Conservation (phyloP, 1,284 basidiomycete genomes). For the Heterobasidion irregulare region DNA sequence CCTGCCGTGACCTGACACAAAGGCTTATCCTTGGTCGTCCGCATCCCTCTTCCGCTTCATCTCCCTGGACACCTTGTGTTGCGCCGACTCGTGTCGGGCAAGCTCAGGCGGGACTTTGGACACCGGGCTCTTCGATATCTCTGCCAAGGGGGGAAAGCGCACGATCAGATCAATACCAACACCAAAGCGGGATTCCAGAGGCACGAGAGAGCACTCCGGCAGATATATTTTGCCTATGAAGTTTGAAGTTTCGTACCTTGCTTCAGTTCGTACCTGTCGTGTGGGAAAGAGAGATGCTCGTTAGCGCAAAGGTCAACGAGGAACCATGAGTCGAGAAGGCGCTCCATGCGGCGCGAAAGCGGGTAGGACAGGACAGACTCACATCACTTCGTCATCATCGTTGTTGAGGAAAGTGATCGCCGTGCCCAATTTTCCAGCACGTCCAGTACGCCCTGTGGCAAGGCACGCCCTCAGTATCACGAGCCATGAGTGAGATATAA, state of each 20-base stretch:
- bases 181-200: neutral
- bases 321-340: neutral
- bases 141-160: slow-evolving; percentile 29
- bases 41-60: slow-evolving; percentile 87
- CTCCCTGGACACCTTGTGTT: slow-evolving; percentile 80
- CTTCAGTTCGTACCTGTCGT: slow-evolving; percentile 76
- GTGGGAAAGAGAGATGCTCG: neutral
- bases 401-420: slow-evolving; percentile 95
- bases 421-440: slow-evolving; percentile 90
- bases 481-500: neutral
- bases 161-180: slow-evolving; percentile 3
- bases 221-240: neutral
- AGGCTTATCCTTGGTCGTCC: slow-evolving; percentile 38
- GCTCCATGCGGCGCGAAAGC: neutral
- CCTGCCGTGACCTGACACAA: neutral
- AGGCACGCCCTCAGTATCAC: slow-evolving; percentile 4
- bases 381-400: slow-evolving; percentile 97
- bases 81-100: slow-evolving; percentile 84
- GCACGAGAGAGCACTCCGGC: neutral
- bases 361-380: slow-evolving; percentile 26
- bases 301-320: neutral
- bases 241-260: slow-evolving; percentile 45
- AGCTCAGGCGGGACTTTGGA: slow-evolving; percentile 86
- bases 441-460: slow-evolving; percentile 79
- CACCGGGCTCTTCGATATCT: slow-evolving; percentile 88